Base-by-base conservation (phyloP, 1,284 basidiomycete genomes). In the Flammula alnicola region DNA sequence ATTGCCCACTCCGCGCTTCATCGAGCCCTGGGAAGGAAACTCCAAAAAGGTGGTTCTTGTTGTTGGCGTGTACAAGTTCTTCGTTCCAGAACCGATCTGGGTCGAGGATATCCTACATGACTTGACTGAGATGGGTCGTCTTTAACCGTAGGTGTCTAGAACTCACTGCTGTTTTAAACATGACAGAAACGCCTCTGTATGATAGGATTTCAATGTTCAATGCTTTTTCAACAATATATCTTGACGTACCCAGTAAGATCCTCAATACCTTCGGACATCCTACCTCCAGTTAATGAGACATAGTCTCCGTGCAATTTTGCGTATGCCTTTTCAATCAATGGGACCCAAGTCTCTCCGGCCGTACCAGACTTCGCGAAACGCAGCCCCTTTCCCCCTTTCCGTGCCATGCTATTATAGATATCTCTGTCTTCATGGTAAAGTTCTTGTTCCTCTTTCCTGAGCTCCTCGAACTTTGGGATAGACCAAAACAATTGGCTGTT, bases 231-330 rank as follows among this genome's bases (percentile, higher is more conserved):
- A 32, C 8, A 10, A 2, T 7, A 32, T 16, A 14, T 4, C 27
- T 16, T 4, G 19, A 16, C 64, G 5, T 50, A 76, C 77, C 78
- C 77, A 10, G 77, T 79, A 33, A 81, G 61, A 60, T 78, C 77
- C 56, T 80, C 78, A 2, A 79, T 67, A 0, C 71, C 77, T 50
- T 80, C 75, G 19, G 65, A 64, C 11, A 68, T 62, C 39, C 60
- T 67, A 1, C 79, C 79, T 5, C 73, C 73, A 8, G 56, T 49
- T 14, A 80, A 51, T 1, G 74, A 63, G 3, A 63, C 59, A 57
- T 76, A 80, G 54, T 76, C 73, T 1, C 78, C 78, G 56, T 79
- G 75, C 3, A 80, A 56, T 56, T 80, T 80, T 1, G 78, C 77
- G 54, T 70, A 80, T 1, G 78, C 78, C 55, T 79, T 79, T 57